A percentile compares a stretch with the other conserved stretches of the same genome.
These are phyloP conservation scores for Anthostomella pinea DNA, from an alignment of 2,329 filamentous ascomycete genomes.

Conservation along the genomic window DNA sequence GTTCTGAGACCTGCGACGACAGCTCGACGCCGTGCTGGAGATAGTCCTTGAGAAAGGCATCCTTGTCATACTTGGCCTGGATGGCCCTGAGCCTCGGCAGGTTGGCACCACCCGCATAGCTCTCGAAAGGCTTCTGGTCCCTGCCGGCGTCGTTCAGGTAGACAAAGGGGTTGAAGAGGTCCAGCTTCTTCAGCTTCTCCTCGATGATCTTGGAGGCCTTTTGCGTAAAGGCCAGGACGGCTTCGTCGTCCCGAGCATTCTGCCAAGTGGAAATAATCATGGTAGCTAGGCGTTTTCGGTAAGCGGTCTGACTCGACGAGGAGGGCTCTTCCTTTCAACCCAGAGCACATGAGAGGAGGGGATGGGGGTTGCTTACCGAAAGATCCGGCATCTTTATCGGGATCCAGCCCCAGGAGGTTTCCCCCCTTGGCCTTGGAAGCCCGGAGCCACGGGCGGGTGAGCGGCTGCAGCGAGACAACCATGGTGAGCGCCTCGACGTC, in stretches of 20 bases:
- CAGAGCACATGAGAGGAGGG: too few species aligned
- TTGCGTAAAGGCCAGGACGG: background rate
- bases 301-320: too few species aligned
- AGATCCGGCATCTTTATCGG: background rate
- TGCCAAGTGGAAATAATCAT: conserved; percentile 1
- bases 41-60: too few species aligned
- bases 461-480: background rate
- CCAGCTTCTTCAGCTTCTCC: background rate
- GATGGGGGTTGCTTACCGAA: too few species aligned
- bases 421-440: background rate
- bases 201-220: background rate
- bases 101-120: too few species aligned
- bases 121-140: conserved; percentile 2
- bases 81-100: too few species aligned
- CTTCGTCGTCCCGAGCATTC: background rate
- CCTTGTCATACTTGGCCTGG: too few species aligned
- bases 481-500: background rate
- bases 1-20: too few species aligned
- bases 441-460: background rate
- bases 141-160: conserved; percentile 2
- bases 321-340: too few species aligned
- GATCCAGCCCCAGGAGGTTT: background rate
- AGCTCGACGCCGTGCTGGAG: too few species aligned
- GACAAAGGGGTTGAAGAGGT: background rate
- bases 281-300: background rate